Evolutionary conservation across 2,329 filamentous ascomycete genomes (phyloP), one percentile per base, ranked within the genome.

Genomic region (Alternaria metachromatica): DNA sequence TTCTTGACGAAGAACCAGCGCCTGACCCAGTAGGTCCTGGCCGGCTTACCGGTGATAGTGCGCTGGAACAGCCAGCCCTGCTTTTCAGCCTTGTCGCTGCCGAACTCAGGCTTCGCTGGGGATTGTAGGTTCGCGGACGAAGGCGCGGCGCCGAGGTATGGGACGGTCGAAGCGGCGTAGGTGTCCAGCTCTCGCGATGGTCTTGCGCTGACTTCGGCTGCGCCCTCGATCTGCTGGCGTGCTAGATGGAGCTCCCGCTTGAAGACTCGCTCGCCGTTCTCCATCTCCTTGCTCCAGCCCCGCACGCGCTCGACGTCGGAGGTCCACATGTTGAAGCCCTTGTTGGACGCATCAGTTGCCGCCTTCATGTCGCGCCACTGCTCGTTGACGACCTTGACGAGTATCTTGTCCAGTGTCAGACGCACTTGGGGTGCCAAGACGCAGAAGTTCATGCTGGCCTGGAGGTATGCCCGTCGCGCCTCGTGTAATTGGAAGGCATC

Each of bases 401-500:
- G 85, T 33, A 98, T 82, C 81, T 92, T 93, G 79, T 99, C 96
- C 62, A 98, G 86, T 2, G 90, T 89, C 71, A 91, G 89, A 51
- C 96, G 89, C 49, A 98, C 82, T 79, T 97, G 93, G 1, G 96
- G 94, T 1, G 92, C 93, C 70, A 93, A 87, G 69, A 96, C 89
- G 73, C 93, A 97, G 78, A 94, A 98, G 80, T 99, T 96, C 88
- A 99, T 90, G 13, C 93, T 94, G 2, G 94, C 92, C 77, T 94
- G 95, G 46, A 98, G 85, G 78, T 99, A 99, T 30, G 90, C 88
- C 76, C 96, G 96, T 62, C 95, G 89, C 23, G 93, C 92, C 83
- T 98, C 96, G 77, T 97, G 96, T 41, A 98, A 88, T 77, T 96
- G 90, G 75, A 99, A 99, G 0, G 96, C 96, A 80, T 99, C 96